Evolutionary conservation across 345 rosid species (phyloP).

Genomic region (Rhizophora apiculata): DNA sequence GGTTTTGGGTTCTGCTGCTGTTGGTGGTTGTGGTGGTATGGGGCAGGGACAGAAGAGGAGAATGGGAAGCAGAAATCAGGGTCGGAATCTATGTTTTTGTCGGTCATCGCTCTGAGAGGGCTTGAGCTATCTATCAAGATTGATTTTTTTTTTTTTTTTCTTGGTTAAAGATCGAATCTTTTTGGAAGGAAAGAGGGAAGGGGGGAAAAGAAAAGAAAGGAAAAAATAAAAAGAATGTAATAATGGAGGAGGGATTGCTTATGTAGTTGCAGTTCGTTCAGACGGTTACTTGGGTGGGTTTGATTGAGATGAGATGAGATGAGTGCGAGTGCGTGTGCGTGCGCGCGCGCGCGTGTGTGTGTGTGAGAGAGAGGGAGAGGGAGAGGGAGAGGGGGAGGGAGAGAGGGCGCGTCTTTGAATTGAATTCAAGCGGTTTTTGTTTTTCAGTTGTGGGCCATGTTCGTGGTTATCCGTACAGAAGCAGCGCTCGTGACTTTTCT

Average conservation of each 20-base stretch:
- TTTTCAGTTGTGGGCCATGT: background rate
- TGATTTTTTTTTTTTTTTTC: too few relatives aligned
- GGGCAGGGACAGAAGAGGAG: slow-evolving; percentile 26
- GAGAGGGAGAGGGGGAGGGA: too few relatives aligned
- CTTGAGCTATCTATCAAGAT: background rate
- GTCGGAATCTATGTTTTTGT: slow-evolving; percentile 1
- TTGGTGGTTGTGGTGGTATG: slow-evolving; percentile 13
- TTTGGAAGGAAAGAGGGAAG: background rate
- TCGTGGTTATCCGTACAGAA: slow-evolving; percentile 2
- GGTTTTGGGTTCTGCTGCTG: slow-evolving; percentile 18
- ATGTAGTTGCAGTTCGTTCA: slow-evolving; percentile 7
- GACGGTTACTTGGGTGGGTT: background rate
- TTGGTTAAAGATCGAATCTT: background rate
- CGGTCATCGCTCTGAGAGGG: slow-evolving; percentile 8
- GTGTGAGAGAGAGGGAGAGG: background rate
- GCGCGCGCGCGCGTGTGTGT: background rate
- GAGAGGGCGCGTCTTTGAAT: background rate
- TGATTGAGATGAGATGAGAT: background rate
- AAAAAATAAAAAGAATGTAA: background rate
- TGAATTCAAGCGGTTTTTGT: background rate
- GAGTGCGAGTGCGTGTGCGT: background rate
- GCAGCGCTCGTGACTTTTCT: background rate
- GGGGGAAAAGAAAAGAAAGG: background rate
- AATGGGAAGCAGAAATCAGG: slow-evolving; percentile 19
- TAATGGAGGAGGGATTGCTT: slow-evolving; percentile 1